Base-by-base conservation (phyloP, 1,284 basidiomycete genomes). In the Tetrapyrgos nigripes region DNA sequence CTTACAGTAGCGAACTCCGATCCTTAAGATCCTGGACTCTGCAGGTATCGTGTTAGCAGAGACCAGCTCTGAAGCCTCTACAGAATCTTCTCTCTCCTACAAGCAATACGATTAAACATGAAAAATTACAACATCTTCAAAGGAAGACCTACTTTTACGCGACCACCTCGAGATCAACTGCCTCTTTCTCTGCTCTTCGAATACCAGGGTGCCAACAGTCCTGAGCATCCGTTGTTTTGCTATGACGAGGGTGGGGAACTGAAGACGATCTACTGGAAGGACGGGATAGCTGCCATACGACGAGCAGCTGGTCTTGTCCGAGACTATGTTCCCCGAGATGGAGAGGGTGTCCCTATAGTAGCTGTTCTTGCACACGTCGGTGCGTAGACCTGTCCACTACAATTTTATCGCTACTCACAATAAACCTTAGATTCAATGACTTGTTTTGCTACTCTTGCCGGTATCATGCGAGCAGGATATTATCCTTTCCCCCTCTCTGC, bases 401-500 rank as follows among this genome's bases (percentile, higher is more conserved):
- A 33, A 33, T 14, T 14, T 33, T 40, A 5, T 4, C 14, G 8
- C 14, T n/a, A 40, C 8, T 40, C 4, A 40, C 17, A 40, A n/a
- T n/a, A 40, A 6, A 17, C 4, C 19, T n/a, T 40, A 60, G 61
- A 62, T 24, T 37, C 50, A 9, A 54, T 62, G 4, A 47, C 59
- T n/a, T 62, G 54, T 48, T 57, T 57, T 35, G 45, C 35, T 50
- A 49, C 51, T 8, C 29, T 58, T 11, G 26, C 54, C 29, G 50
- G 61, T 13, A 51, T 59, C 14, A 50, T 57, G 19, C 57, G 53
- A 26, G 53, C 57, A 21, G 54, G 51, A 17, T 51, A 35, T 45
- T 23, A 50, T 23, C 43, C 37, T 17, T 67, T 67, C 49, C 59
- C 62, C 19, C 64, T 67, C 21, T 66, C 64, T 29, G 54, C 63